A percentile compares a stretch with the other conserved stretches of the same genome.
These are phyloP conservation scores for Populus simonii DNA, from an alignment of 345 rosid genomes.

Conservation along the genomic window DNA sequence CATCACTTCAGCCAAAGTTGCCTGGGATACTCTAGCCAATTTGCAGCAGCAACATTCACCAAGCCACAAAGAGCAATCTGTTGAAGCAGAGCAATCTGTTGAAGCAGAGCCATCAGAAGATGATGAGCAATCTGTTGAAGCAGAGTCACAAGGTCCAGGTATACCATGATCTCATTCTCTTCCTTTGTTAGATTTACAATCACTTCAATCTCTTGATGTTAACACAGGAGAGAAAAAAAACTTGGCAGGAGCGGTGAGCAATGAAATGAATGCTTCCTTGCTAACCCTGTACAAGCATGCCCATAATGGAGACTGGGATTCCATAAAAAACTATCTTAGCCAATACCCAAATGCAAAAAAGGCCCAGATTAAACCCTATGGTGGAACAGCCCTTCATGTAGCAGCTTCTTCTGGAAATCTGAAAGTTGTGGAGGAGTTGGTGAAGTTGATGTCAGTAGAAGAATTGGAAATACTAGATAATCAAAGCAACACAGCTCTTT, in stretches of 20 bases:
- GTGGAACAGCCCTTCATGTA: neutral
- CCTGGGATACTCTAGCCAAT: too few species aligned
- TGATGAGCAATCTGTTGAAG: too few species aligned
- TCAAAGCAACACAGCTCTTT: neutral
- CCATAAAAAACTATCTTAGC: neutral
- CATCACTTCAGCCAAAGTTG: too few species aligned
- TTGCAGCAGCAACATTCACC: too few species aligned
- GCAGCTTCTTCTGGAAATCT: neutral
- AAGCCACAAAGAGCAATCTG: too few species aligned
- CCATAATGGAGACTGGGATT: neutral
- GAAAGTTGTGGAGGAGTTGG: neutral
- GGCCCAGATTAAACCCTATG: neutral
- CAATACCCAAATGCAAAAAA: neutral
- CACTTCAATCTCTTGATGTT: too few species aligned
- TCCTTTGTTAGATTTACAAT: too few species aligned
- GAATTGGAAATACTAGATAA: neutral
- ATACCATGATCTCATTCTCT: too few species aligned
- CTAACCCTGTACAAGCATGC: neutral
- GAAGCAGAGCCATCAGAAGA: too few species aligned
- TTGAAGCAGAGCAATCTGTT: too few species aligned
- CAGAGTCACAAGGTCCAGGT: too few species aligned
- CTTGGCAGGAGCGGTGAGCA: too few species aligned
- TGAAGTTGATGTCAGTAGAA: neutral
- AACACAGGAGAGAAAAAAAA: neutral
- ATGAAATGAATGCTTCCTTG: neutral